Evolutionary conservation across 2,329 filamentous ascomycete genomes (phyloP).

Genomic region (Ambrosiella cleistominuta): DNA sequence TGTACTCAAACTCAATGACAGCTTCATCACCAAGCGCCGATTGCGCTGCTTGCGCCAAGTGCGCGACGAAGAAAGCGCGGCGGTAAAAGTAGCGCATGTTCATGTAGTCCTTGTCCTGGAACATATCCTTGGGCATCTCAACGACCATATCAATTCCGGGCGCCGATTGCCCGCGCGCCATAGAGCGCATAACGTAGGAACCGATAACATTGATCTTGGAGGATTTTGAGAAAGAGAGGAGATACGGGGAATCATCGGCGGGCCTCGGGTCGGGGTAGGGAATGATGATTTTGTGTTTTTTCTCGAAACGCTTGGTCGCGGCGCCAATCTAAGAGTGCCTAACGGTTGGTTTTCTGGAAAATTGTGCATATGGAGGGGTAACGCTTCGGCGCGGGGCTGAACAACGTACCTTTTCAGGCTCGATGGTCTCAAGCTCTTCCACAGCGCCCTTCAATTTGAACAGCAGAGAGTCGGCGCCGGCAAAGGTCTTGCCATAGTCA

Average conservation of each 20-base stretch:
- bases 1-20: conserved; percentile 37
- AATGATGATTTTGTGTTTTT: conserved; percentile 49
- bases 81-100: conserved; percentile 93
- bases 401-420: conserved; percentile 32
- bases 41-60: conserved; percentile 54
- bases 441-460: conserved; percentile 35
- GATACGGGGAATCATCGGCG: conserved; percentile 59
- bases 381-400: not conserved
- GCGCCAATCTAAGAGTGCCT: conserved; percentile 40
- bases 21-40: conserved; percentile 35
- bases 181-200: conserved; percentile 64
- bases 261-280: conserved; percentile 76
- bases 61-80: conserved; percentile 76
- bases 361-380: not conserved
- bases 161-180: conserved; percentile 42
- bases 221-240: conserved; percentile 60
- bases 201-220: conserved; percentile 71
- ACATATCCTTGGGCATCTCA: conserved; percentile 61
- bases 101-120: conserved; percentile 88
- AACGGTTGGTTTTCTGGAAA: not conserved
- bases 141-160: conserved; percentile 66
- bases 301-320: conserved; percentile 49
- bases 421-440: conserved; percentile 32
- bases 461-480: conserved; percentile 31
- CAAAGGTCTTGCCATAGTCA: conserved; percentile 32